A percentile compares a stretch with the other conserved stretches of the same genome.
Evolutionary conservation across 345 rosid genomes (phyloP).

Genomic region (Boechera stricta): DNA sequence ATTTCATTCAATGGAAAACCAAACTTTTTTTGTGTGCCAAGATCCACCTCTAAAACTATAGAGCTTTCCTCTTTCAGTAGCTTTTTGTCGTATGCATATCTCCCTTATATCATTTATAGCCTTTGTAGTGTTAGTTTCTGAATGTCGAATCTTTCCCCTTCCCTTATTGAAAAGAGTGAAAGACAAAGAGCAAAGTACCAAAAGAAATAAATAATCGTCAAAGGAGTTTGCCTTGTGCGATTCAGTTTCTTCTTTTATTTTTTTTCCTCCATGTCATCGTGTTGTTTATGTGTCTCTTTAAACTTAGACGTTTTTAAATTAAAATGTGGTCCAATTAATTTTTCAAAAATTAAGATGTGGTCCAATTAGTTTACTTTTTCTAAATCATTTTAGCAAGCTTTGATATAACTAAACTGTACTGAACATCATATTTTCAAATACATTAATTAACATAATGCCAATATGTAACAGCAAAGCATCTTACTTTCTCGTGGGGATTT

Average conservation of each 20-base stretch:
- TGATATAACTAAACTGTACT: conserved; percentile 14
- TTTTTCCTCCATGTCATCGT: not conserved
- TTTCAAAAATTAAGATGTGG: not conserved
- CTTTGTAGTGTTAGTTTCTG: not conserved
- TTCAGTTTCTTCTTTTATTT: not conserved
- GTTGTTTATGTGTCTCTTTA: not conserved
- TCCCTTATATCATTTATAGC: not conserved
- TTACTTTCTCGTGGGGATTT: conserved; percentile 26
- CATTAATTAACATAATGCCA: not conserved
- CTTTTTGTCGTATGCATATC: not conserved
- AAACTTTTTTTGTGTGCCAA: not conserved
- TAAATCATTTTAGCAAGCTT: not conserved
- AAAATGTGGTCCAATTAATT: not conserved
- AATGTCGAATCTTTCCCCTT: not conserved
- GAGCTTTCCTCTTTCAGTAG: not conserved
- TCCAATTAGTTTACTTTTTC: not conserved
- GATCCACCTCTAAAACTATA: conserved; percentile 6
- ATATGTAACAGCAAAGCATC: conserved; percentile 34
- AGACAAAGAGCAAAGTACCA: not conserved
- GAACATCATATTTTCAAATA: not conserved
- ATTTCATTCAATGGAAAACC: not conserved
- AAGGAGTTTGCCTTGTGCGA: conserved; percentile 9
- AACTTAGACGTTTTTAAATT: not conserved
- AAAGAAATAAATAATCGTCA: not conserved
- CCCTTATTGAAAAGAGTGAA: not conserved